phyloP scores from a whole-genome alignment of 202 grass and related monocot genomes.

The Zoysia matrella region DNA sequence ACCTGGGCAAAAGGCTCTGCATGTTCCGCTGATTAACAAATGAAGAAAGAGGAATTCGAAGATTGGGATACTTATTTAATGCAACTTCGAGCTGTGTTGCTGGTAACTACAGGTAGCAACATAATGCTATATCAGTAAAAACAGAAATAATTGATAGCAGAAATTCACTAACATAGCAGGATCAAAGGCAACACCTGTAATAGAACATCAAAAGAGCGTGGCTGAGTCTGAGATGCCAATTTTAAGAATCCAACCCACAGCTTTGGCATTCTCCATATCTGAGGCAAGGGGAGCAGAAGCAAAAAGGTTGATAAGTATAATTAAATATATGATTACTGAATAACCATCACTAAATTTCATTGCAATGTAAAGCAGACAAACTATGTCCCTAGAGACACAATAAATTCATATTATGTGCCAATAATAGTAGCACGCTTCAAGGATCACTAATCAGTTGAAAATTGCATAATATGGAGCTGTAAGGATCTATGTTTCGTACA shows the following conservation, averaged over 20 bases:
- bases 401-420: slow-evolving; percentile 17
- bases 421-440: slow-evolving; percentile 13
- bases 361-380: slow-evolving; percentile 27
- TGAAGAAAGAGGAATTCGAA: slow-evolving; percentile 76
- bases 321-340: slow-evolving; percentile 4
- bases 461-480: background rate
- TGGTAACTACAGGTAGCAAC: slow-evolving; percentile 72
- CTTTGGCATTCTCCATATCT: slow-evolving; percentile 99
- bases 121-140: slow-evolving; percentile 53
- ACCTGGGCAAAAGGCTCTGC: slow-evolving; percentile 80
- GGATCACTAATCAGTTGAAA: slow-evolving; percentile 9
- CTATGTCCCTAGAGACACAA: background rate
- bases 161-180: slow-evolving; percentile 19
- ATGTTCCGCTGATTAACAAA: slow-evolving; percentile 80
- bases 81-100: slow-evolving; percentile 74
- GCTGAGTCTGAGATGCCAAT: slow-evolving; percentile 84
- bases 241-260: slow-evolving; percentile 97
- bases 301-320: slow-evolving; percentile 26
- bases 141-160: slow-evolving; percentile 16
- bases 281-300: slow-evolving; percentile 38
- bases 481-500: slow-evolving; percentile 6
- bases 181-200: slow-evolving; percentile 63
- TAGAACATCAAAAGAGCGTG: slow-evolving; percentile 87
- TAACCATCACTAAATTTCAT: background rate
- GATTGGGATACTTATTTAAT: slow-evolving; percentile 77